Base-by-base conservation (phyloP, 2,329 filamentous ascomycete species). In the Penicillium brevicompactum region DNA sequence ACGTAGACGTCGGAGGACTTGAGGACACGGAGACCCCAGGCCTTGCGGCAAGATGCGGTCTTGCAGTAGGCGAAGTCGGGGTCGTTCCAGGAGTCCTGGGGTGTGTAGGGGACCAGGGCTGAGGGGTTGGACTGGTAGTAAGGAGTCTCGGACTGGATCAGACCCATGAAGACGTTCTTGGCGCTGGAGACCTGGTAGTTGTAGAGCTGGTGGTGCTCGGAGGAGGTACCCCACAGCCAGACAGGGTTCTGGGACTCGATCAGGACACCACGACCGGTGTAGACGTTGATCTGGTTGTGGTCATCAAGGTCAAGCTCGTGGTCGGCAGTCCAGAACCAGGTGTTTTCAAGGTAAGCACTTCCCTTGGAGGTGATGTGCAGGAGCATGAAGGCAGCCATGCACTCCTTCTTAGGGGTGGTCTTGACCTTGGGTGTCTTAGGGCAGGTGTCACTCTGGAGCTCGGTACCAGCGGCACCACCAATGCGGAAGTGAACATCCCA, bases 401-500 rank as follows among this genome's bases (percentile, higher is more conserved):
- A 96, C 34, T 85, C 78, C 2, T 82, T 69, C 60, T 90, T 86
- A 61, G 87, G 82, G 3, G 76, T 72, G 48, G 88, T 85, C 5
- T 80, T 82, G 13, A 79, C 76, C 48, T 82, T 80, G 41, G 89
- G 89, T 59, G 87, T 89, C 82, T 95, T 95, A 72, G 84, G 75
- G 78, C 92, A 97, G 52, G 81, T 87, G 72, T 90, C 82, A 16
- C 87, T 88, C 75, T 95, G 90, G 14, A 97, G 83, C 61, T 90
- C 76, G 27, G 92, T 95, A 57, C 93, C 93, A 4, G 89, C 87
- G 51, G 88, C 87, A 42, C 94, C 94, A 66, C 92, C 93, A 65
- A 99, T 85, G 69, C 94, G 91, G 77, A 94, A 88, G 80, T 99
- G 94, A n/a, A 92, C 87, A 68, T 99, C 94, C 90, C 92, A 99